Evolutionary conservation across 345 rosid species (phyloP), one percentile per base, ranked within the genome.

Genomic region (Citrus medica): DNA sequence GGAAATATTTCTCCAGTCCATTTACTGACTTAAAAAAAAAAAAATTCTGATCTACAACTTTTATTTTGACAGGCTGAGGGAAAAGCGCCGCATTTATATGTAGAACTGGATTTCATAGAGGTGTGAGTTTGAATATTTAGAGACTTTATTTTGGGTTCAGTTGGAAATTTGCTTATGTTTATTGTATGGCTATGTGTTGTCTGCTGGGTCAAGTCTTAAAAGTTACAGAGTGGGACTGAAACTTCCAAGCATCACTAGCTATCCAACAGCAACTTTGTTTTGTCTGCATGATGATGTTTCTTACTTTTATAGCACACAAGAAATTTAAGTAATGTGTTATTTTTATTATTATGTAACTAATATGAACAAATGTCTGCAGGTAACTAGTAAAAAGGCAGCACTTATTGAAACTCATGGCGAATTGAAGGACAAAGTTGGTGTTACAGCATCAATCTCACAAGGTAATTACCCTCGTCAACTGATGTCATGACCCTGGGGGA

Each of bases 41-140:
- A 21, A 59, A 6, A 1, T 64, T 8, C 68, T 64, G 17, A 64
- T 17, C 24, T 64, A 32, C 68, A 32, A 32, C 38, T 66, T 35
- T 35, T 66, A 21, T 35, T 24, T 42, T 79, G 73, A 25, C 92
- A 96, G 99, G 97, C 91, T 77, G 97, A 96, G 81, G 97, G 92
- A 37, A 90, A 83, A 82, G 90, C 92, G 19, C 97, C 98, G 12
- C 67, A 82, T 84, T 79, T 96, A 75, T 94, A 92, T 24, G 99
- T 96, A 80, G 99, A 96, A 86, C 85, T 96, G 83, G 99, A 94
- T 88, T 96, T 92, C 81, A 90, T 89, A 84, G 97, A 96, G 99
- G 99, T 96, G 73, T 40, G 62, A 51, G 37, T 83, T 79, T 79
- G 37, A 73, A 24, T 77, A 33, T 68, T 72, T 38, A 64, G 38